phyloP scores from a whole-genome alignment of 345 rosid species.

The Syzygium grande region DNA sequence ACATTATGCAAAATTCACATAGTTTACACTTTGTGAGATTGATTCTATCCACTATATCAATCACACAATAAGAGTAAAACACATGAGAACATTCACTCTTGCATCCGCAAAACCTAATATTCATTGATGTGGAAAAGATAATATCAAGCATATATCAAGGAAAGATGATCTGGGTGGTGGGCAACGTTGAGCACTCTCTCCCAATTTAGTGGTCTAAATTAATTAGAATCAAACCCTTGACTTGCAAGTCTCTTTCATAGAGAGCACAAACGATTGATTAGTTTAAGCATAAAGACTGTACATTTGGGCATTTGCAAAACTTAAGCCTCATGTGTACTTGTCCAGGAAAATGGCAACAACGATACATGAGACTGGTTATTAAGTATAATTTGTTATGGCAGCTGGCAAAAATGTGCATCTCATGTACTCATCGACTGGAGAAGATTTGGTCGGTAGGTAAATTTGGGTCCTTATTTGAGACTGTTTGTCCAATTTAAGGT shows the following conservation, averaged over 20 bases:
- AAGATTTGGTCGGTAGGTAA: neutral
- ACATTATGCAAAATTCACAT: neutral
- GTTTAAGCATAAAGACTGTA: neutral
- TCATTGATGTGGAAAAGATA: neutral
- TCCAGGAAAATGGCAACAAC: neutral
- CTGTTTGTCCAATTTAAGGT: neutral
- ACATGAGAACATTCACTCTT: neutral
- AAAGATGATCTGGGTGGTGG: neutral
- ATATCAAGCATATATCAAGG: neutral
- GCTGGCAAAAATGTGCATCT: neutral
- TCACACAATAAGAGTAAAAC: neutral
- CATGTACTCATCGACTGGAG: neutral
- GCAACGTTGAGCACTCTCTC: neutral
- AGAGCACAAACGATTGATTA: neutral
- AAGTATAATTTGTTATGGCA: neutral
- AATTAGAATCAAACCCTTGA: neutral
- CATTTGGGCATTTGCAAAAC: neutral
- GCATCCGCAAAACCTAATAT: neutral
- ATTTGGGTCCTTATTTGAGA: fast-evolving
- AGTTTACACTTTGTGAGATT: neutral
- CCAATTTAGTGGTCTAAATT: neutral
- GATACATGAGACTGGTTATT: neutral
- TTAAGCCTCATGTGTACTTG: neutral
- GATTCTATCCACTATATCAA: neutral
- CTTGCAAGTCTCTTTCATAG: neutral